Base-by-base conservation (phyloP, 352 stramenopile species). In the Bremia lactucae region DNA sequence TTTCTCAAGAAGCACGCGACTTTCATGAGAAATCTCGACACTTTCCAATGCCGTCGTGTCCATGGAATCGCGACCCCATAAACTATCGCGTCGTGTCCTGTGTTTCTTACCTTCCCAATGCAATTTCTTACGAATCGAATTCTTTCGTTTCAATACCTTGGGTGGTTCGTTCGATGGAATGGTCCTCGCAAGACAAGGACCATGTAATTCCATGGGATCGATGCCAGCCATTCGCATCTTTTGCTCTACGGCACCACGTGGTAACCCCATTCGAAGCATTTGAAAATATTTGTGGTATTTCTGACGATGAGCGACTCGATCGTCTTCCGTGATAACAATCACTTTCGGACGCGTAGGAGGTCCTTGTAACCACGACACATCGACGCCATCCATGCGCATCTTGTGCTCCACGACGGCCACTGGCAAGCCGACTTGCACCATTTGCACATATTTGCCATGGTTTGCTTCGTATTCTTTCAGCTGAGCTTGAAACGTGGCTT, bases 211-310 rank as follows among this genome's bases (percentile, higher is more conserved):
- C 5, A 59, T 63, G 6, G 76, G 76, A 29, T 89, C 79, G 0
- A 89, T 42, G 13, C 73, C 72, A 5, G 64, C 72, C 60, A 86
- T 75, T 13, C 61, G 58, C 79, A 92, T 92, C 49, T 88, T 89
- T 44, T 92, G 79, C 56, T 92, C 72, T 1, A 92, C 79, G n/a
- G 72, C 77, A 20, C 69, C 69, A 22, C 72, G 73, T 2, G 79
- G 68, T 8, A 89, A 59, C 1, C 79, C 79, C 46, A 87, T 68
- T 4, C 76, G 72, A 35, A 92, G 60, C 79, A 89, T 92, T 42
- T 80, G 62, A 42, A 92, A 89, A 45, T 86, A 92, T 52, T 89
- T 87, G 16, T 64, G 59, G 46, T 86, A 89, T 55, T 87, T 89
- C 19, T 77, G 55, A 21, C 59, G 60, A 47, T 88, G 72, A 0